phyloP scores from a whole-genome alignment of 2,329 filamentous ascomycete species.

The Trichoderma asperellum region DNA sequence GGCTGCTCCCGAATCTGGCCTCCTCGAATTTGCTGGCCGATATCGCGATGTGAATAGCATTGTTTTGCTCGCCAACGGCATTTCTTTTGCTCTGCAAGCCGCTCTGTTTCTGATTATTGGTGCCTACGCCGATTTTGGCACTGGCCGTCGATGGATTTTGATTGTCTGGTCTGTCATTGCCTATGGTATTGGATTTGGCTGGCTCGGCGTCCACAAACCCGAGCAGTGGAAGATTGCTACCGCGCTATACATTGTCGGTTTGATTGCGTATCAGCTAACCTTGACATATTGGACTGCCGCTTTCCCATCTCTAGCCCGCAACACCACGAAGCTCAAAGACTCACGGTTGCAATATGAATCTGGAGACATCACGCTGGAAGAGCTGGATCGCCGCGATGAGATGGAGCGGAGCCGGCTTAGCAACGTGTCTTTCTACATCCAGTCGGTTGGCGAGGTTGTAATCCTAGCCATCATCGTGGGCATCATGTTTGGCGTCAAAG shows the following conservation, averaged over 20 bases:
- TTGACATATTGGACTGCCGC: constrained; percentile 72
- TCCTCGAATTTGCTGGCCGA: constrained; percentile 59
- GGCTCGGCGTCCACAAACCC: constrained; percentile 65
- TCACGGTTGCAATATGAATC: constrained; percentile 39
- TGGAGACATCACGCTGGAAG: constrained; percentile 57
- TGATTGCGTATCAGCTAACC: constrained; percentile 69
- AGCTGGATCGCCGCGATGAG: constrained; percentile 64
- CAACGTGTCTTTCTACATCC: constrained; percentile 67
- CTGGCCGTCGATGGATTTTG: constrained; percentile 62
- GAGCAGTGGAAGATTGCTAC: constrained; percentile 63
- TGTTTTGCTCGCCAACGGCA: constrained; percentile 66
- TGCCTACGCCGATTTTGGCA: constrained; percentile 65
- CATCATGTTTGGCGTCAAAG: constrained; percentile 63
- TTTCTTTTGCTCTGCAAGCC: constrained; percentile 69
- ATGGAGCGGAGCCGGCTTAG: constrained; percentile 66
- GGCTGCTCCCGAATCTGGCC: constrained; percentile 55
- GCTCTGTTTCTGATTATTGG: constrained; percentile 58
- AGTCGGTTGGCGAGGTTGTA: constrained; percentile 63
- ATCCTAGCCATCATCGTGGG: constrained; percentile 68
- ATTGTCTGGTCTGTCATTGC: constrained; percentile 64
- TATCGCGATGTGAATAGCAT: constrained; percentile 66
- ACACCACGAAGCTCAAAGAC: constrained; percentile 42
- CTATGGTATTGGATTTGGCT: constrained; percentile 67
- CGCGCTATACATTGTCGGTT: constrained; percentile 67
- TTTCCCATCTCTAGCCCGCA: constrained; percentile 47